A percentile compares a stretch with the other conserved stretches of the same genome.
Conservation (phyloP, 2,329 filamentous ascomycete genomes). For the Claviceps sp. region DNA sequence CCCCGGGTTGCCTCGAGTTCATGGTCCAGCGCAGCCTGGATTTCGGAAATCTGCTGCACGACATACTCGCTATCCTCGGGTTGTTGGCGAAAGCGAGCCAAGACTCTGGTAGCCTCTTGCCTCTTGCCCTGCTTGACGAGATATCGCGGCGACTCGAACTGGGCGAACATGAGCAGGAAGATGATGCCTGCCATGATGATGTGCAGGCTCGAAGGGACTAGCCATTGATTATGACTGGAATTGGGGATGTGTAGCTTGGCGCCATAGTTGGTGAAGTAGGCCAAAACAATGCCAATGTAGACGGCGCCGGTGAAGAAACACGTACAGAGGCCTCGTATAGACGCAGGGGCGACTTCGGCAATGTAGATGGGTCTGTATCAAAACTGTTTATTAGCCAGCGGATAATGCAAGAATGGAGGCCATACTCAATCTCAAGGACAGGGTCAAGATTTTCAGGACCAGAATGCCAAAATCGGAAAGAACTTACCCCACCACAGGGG, state of each 20-base stretch:
- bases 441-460: neutral
- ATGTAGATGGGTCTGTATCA: slow-evolving; percentile 48
- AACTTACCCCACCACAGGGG: slow-evolving; percentile 44
- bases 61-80: slow-evolving; percentile 47
- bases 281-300: slow-evolving; percentile 65
- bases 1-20: slow-evolving; percentile 61
- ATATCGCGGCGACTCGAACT: slow-evolving; percentile 57
- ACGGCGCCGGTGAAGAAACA: slow-evolving; percentile 42
- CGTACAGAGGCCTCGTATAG: slow-evolving; percentile 60
- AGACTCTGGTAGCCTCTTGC: slow-evolving; percentile 41
- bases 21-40: slow-evolving; percentile 51
- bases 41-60: slow-evolving; percentile 45
- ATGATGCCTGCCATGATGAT: slow-evolving; percentile 67
- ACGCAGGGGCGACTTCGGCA: slow-evolving; percentile 56
- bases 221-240: slow-evolving; percentile 36
- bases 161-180: slow-evolving; percentile 53
- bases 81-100: slow-evolving; percentile 47
- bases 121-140: slow-evolving; percentile 50
- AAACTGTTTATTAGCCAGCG: too few species aligned
- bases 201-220: slow-evolving; percentile 61
- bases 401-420: too few species aligned
- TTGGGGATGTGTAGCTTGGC: slow-evolving; percentile 35
- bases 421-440: too few species aligned
- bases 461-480: neutral
- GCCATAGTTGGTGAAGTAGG: slow-evolving; percentile 64